Percentiles rank a stretch among this genome's conserved stretches.
Conservation (phyloP, 2,329 filamentous ascomycete species). For the Aspergillus novofumigatus region DNA sequence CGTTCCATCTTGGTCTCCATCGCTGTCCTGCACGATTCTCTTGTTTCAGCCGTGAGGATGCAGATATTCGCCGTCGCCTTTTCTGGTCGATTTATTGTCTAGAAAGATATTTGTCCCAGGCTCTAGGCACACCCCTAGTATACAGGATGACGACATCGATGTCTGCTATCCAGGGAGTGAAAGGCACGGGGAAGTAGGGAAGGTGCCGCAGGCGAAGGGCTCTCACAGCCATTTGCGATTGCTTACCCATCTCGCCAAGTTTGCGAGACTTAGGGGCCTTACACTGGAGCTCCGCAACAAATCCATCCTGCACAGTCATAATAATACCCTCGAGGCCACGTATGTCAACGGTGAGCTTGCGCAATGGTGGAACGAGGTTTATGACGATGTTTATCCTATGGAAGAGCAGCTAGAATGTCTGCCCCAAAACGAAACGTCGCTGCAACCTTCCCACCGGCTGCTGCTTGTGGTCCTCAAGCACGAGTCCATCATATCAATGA, state of each 20-base stretch:
- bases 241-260: conserved; percentile 43
- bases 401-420: conserved; percentile 13
- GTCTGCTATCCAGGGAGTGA: conserved; percentile 54
- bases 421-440: background rate
- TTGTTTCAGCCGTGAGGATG: conserved; percentile 47
- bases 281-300: conserved; percentile 53
- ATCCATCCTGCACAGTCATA: conserved; percentile 44
- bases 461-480: conserved; percentile 46
- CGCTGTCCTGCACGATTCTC: conserved; percentile 52
- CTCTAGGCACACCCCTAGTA: conserved; percentile 53
- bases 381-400: conserved; percentile 45
- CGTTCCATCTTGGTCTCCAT: conserved; percentile 57
- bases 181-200: conserved; percentile 29
- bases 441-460: conserved; percentile 37
- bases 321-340: conserved; percentile 41
- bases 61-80: conserved; percentile 47
- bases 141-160: conserved; percentile 56
- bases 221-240: conserved; percentile 30
- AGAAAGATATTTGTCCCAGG: conserved; percentile 54
- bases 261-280: conserved; percentile 48
- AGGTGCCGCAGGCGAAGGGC: background rate
- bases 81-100: conserved; percentile 57
- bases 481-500: conserved; percentile 50
- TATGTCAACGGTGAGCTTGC: conserved; percentile 48
- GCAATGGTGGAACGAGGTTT: conserved; percentile 53